Evolutionary conservation across 2,329 filamentous ascomycete genomes (phyloP).

Genomic region (Arthroderma sp.): DNA sequence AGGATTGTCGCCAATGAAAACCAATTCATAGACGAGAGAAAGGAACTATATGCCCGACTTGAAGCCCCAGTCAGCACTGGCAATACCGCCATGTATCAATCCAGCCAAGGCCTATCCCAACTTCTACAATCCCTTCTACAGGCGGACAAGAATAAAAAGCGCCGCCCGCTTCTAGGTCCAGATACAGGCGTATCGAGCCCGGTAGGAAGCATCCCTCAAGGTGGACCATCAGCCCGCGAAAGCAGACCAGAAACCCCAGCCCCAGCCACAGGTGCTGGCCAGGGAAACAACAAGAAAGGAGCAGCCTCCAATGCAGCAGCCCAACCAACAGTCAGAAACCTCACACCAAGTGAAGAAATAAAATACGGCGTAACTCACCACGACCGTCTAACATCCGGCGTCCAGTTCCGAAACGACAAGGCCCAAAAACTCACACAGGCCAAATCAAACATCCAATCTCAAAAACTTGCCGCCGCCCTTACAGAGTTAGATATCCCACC

Average conservation of each 20-base stretch:
- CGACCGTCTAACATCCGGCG: slow-evolving; percentile 72
- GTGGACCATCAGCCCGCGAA: slow-evolving; percentile 24
- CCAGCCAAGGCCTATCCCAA: slow-evolving; percentile 64
- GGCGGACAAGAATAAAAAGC: slow-evolving; percentile 81
- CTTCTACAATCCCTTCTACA: slow-evolving; percentile 72
- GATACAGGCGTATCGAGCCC: slow-evolving; percentile 41
- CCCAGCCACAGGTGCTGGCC: slow-evolving; percentile 28
- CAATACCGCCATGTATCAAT: slow-evolving; percentile 66
- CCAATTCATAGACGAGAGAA: slow-evolving; percentile 73
- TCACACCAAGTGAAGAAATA: slow-evolving; percentile 62
- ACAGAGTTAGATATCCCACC: slow-evolving; percentile 37
- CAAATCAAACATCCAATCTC: slow-evolving; percentile 40
- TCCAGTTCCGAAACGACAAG: slow-evolving; percentile 67
- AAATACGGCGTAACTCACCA: slow-evolving; percentile 76
- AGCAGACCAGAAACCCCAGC: slow-evolving; percentile 23
- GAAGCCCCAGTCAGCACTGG: slow-evolving; percentile 63
- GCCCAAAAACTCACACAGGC: slow-evolving; percentile 39
- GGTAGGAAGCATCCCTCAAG: slow-evolving; percentile 35
- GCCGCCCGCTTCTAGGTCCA: slow-evolving; percentile 55
- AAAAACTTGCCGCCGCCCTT: slow-evolving; percentile 37
- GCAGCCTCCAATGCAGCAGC: slow-evolving; percentile 32
- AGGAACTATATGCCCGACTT: slow-evolving; percentile 73
- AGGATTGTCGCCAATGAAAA: slow-evolving; percentile 81
- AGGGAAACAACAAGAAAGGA: slow-evolving; percentile 27
- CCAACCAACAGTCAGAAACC: slow-evolving; percentile 51